Conservation (phyloP, 495 filamentous ascomycete genomes). For the Penicillium silybi region DNA sequence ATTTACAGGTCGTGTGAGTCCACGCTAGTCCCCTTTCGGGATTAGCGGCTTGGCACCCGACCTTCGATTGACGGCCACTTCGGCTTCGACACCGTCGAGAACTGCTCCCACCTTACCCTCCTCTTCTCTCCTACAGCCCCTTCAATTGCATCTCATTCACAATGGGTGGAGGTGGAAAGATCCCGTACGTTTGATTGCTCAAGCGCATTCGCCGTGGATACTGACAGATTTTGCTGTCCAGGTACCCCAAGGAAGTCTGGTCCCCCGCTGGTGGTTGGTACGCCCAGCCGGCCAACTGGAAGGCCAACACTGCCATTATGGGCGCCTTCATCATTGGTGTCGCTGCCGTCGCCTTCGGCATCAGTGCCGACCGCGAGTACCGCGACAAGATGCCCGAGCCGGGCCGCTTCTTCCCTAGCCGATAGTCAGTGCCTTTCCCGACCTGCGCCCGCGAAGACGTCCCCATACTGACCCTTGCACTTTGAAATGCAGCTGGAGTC, state of each 20-base stretch:
- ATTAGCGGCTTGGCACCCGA: slow-evolving; percentile 31
- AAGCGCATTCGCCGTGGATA: not conserved
- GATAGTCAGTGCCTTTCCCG: slow-evolving; percentile 66
- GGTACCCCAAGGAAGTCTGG: slow-evolving; percentile 99
- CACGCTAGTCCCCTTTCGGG: slow-evolving; percentile 27
- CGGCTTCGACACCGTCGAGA: slow-evolving; percentile 29
- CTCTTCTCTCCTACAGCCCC: slow-evolving; percentile 20
- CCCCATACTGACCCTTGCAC: slow-evolving; percentile 16
- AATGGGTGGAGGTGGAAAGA: slow-evolving; percentile 69
- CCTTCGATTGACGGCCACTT: slow-evolving; percentile 33
- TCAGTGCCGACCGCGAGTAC: slow-evolving; percentile 79
- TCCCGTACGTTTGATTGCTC: slow-evolving; percentile 64
- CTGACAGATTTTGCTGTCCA: slow-evolving; percentile 37
- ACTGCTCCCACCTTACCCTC: slow-evolving; percentile 21
- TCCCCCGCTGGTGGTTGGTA: slow-evolving; percentile 98
- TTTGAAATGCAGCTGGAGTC: slow-evolving; percentile 69
- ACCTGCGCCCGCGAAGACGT: slow-evolving; percentile 1
- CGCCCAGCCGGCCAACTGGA: slow-evolving; percentile 90
- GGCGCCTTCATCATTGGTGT: slow-evolving; percentile 68
- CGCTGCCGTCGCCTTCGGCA: slow-evolving; percentile 66
- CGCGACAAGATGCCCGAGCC: slow-evolving; percentile 83
- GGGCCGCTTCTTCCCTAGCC: slow-evolving; percentile 86
- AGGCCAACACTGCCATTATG: slow-evolving; percentile 84
- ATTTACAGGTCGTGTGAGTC: slow-evolving; percentile 33
- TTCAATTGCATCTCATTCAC: slow-evolving; percentile 31